Evolutionary conservation across 345 rosid species (phyloP).

Genomic region (Turnera subulata): DNA sequence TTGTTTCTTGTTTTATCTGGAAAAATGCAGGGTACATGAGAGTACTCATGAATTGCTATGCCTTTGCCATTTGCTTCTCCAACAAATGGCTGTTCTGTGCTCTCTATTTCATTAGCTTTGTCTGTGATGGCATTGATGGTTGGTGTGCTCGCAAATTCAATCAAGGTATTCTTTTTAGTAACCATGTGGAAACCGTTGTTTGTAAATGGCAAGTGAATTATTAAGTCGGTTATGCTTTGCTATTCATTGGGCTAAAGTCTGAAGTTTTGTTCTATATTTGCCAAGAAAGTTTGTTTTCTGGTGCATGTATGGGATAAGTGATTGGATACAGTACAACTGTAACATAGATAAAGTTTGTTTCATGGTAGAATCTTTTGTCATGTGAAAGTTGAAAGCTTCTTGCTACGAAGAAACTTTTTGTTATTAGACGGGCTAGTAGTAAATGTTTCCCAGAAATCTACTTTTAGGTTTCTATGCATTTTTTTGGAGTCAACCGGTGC

Average conservation of each 20-base stretch:
- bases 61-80: conserved; percentile 76
- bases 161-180: conserved; percentile 46
- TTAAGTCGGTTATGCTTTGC: neutral
- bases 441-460: no score
- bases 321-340: no score
- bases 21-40: conserved; percentile 56
- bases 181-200: neutral
- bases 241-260: neutral
- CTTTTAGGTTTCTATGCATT: neutral
- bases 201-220: no score
- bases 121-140: conserved; percentile 89
- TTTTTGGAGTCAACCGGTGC: no score
- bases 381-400: no score
- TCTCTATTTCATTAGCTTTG: conserved; percentile 77
- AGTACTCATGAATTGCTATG: conserved; percentile 70
- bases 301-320: neutral
- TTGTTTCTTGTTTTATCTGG: neutral
- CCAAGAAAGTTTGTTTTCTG: neutral
- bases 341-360: no score
- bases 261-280: neutral
- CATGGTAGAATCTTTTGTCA: no score
- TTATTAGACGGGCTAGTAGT: no score
- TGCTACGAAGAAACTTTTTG: neutral
- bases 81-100: conserved; percentile 68
- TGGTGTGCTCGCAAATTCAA: conserved; percentile 96